Evolutionary conservation across 441 rosid species (phyloP), one percentile per base, ranked within the genome.

Genomic region (Jatropha podagrica): DNA sequence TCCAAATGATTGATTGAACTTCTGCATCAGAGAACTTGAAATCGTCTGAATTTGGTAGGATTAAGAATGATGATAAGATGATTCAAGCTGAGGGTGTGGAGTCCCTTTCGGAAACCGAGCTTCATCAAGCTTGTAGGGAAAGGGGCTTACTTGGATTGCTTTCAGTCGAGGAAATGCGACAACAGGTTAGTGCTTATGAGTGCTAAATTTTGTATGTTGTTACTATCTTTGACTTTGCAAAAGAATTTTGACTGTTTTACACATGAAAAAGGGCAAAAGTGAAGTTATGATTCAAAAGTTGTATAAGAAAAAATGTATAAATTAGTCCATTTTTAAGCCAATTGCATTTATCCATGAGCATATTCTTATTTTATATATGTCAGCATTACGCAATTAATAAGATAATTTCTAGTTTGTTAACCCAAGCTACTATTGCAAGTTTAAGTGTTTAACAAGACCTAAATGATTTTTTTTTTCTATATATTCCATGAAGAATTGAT

Each of bases 101-200:
- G 81, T 92, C 99, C 64, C 99, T 93, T 80, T 87, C 94, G 40
- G 99, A 95, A 83, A 84, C 82, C 32, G 99, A 95, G 84, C 98
- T 95, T 80, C 88, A 93, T 61, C 95, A 93, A 82, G 99, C 93
- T 71, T 95, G 99, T 79, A 91, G 99, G 83, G 92, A 91, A 17
- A 86, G 99, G 81, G 99, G 99, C 72, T 81, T 95, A 81, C 96
- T 95, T 80, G 97, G 96, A 44, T 82, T 93, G 78, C 92, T 89
- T 69, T 92, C 98, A 56, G 97, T 91, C 73, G 98, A 92, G 66
- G 97, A 95, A 86, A 95, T 93, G 99, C 87, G 90, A 75, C 90
- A 91, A 69, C 97, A 95, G 95, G 99, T 92, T 63, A 20, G 74
- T 74, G 14, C 15, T 59, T 55, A n/a, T 55, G 32, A 59, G 4